Conservation (phyloP, 2,329 filamentous ascomycete species). For the Fonsecaea erecta region DNA sequence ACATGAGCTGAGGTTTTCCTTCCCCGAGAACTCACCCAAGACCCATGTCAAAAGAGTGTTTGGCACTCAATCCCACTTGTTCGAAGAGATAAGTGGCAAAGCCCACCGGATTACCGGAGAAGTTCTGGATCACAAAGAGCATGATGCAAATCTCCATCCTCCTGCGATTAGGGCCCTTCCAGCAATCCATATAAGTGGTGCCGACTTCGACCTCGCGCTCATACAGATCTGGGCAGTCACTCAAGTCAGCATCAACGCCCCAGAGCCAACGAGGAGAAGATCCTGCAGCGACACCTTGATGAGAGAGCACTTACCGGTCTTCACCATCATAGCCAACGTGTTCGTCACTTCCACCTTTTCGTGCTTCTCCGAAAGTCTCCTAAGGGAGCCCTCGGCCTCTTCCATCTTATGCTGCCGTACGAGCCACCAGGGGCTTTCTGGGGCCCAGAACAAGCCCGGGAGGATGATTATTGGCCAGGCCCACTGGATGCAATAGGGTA, state of each 20-base stretch:
- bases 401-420: constrained; percentile 4
- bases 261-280: not conserved
- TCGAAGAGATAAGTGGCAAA: constrained; percentile 48
- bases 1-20: constrained; percentile 51
- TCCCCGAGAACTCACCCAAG: constrained; percentile 60
- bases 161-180: constrained; percentile 42
- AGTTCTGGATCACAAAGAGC: constrained; percentile 44
- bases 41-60: constrained; percentile 60
- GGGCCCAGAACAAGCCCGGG: constrained; percentile 34
- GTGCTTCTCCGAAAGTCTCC: not conserved
- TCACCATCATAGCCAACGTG: constrained; percentile 7
- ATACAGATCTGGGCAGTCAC: not conserved
- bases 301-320: not conserved
- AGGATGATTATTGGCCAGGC: constrained; percentile 55
- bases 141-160: constrained; percentile 50
- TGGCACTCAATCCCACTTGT: constrained; percentile 45
- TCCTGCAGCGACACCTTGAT: too few relatives aligned
- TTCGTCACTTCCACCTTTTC: not conserved
- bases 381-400: not conserved
- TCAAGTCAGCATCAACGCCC: not conserved
- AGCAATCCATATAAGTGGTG: constrained; percentile 42
- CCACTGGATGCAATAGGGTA: constrained; percentile 52
- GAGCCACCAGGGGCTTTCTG: constrained; percentile 20
- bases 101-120: constrained; percentile 39
- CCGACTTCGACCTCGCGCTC: constrained; percentile 39